Percentiles rank a stretch among this genome's conserved stretches.
phyloP scores from a whole-genome alignment of 2,329 filamentous ascomycete species.

The Ophiostoma triangulosporum region DNA sequence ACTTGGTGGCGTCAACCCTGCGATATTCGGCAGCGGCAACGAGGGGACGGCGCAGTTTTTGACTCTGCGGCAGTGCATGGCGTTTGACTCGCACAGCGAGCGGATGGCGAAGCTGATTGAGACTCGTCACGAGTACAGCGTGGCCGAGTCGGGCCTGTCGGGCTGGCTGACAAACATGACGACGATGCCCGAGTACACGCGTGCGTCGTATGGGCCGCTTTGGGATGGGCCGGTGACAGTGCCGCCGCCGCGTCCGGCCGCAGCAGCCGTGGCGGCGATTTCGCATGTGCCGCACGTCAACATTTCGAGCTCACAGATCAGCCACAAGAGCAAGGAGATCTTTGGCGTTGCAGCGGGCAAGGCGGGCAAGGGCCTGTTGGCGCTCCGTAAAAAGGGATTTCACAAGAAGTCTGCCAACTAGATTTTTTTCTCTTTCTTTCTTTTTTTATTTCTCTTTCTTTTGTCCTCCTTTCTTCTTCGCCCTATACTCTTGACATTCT shows the following conservation, averaged over 20 bases:
- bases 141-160: slow-evolving; percentile 57
- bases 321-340: slow-evolving; percentile 77
- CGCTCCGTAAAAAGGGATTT: slow-evolving; percentile 80
- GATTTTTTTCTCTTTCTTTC: neutral
- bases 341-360: slow-evolving; percentile 68
- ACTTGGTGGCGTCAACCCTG: neutral
- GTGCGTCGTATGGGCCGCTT: slow-evolving; percentile 18
- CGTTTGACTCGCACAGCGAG: slow-evolving; percentile 49
- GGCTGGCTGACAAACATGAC: slow-evolving; percentile 39
- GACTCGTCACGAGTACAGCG: slow-evolving; percentile 56
- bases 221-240: slow-evolving; percentile 13
- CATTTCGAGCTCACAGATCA: slow-evolving; percentile 50
- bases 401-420: slow-evolving; percentile 12
- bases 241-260: slow-evolving; percentile 7
- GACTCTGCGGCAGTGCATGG: slow-evolving; percentile 52
- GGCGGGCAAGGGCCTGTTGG: slow-evolving; percentile 80
- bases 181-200: slow-evolving; percentile 33
- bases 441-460: neutral
- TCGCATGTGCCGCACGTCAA: slow-evolving; percentile 25
- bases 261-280: slow-evolving; percentile 14
- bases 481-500: neutral
- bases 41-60: slow-evolving; percentile 18
- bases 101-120: slow-evolving; percentile 63
- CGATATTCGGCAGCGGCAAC: slow-evolving; percentile 1
- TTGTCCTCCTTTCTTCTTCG: neutral